A percentile compares a stretch with the other conserved stretches of the same genome.
Conservation (phyloP, 2,329 filamentous ascomycete genomes). For the Trichothecium roseum region DNA sequence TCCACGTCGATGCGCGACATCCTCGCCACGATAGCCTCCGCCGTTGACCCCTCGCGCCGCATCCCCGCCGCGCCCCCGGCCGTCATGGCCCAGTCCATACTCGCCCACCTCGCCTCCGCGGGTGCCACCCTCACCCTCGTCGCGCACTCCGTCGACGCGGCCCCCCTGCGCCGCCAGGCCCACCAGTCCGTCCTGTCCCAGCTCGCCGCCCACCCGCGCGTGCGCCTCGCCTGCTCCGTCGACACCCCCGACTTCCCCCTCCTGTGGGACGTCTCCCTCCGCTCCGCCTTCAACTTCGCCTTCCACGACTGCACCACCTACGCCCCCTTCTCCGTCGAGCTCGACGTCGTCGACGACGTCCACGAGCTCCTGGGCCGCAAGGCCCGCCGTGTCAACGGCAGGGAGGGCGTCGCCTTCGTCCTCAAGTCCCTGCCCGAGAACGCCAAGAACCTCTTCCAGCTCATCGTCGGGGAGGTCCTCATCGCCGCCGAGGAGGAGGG, state of each 20-base stretch:
- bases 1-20: constrained; percentile 59
- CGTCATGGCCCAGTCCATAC: constrained; percentile 57
- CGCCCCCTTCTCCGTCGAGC: constrained; percentile 54
- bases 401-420: constrained; percentile 87
- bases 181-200: constrained; percentile 66
- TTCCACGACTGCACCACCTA: constrained; percentile 97
- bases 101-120: constrained; percentile 43
- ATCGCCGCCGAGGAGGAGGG: constrained; percentile 56
- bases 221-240: constrained; percentile 68
- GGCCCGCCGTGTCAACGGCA: constrained; percentile 69
- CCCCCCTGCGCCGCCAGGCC: constrained; percentile 59
- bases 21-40: constrained; percentile 55
- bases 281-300: constrained; percentile 71
- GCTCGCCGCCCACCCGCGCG: constrained; percentile 61
- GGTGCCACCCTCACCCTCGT: constrained; percentile 51
- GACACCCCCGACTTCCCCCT: constrained; percentile 83
- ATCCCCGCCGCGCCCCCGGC: constrained; percentile 52
- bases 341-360: constrained; percentile 83
- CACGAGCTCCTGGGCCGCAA: constrained; percentile 77
- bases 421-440: constrained; percentile 86
- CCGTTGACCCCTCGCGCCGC: constrained; percentile 41
- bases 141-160: constrained; percentile 79
- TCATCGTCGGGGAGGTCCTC: constrained; percentile 78
- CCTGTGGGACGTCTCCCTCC: constrained; percentile 82
- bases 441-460: constrained; percentile 73